Percentiles rank a stretch among this genome's conserved stretches.
These are phyloP conservation scores for Ilex paraguariensis DNA, from an alignment of 305 asterid genomes.

Conservation along the genomic window DNA sequence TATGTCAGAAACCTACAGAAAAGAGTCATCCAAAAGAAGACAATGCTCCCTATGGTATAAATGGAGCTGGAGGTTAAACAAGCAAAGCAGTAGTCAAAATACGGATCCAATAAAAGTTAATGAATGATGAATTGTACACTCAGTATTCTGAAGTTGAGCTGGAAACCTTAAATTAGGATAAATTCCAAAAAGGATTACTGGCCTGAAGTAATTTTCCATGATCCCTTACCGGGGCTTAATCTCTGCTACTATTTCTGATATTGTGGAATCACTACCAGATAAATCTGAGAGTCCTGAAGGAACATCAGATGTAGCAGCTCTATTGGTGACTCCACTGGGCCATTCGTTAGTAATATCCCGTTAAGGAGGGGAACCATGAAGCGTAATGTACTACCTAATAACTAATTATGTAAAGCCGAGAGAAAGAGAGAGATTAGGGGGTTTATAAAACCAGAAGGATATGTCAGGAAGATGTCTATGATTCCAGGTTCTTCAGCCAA, in stretches of 20 bases:
- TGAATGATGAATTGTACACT: no score
- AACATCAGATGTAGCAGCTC: constrained; percentile 52
- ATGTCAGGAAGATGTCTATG: constrained; percentile 85
- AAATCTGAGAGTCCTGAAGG: constrained; percentile 57
- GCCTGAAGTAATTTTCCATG: neutral
- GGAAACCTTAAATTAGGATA: constrained; percentile 2
- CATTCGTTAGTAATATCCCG: constrained; percentile 76
- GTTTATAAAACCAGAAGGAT: constrained; percentile 48
- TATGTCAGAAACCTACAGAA: no score
- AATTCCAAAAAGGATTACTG: neutral
- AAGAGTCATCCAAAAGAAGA: no score
- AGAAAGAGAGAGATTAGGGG: neutral
- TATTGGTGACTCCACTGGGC: constrained; percentile 64
- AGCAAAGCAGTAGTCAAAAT: no score
- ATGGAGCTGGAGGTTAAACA: neutral
- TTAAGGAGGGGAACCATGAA: constrained; percentile 44
- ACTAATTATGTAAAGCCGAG: no score
- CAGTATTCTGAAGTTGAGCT: neutral
- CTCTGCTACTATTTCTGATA: constrained; percentile 81
- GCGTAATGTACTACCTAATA: neutral
- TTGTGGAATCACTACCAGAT: constrained; percentile 43
- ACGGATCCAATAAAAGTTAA: no score
- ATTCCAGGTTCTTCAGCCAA: constrained; percentile 80
- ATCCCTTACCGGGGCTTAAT: constrained; percentile 85
- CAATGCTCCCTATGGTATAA: neutral